Conservation (phyloP, 192 early-diverging fungal species). For the Coemansia sp. region DNA sequence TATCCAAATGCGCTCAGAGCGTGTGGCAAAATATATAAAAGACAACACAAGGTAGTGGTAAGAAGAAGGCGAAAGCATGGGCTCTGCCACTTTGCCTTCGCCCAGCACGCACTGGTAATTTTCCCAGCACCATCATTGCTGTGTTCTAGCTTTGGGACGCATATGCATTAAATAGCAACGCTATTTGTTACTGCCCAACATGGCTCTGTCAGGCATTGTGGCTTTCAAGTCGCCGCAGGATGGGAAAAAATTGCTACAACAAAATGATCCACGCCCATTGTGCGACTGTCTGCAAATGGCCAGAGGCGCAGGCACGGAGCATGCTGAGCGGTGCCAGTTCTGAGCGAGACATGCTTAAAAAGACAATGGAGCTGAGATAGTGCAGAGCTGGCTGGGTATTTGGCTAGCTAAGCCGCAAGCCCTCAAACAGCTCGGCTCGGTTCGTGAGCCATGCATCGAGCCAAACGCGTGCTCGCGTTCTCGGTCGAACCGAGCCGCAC, state of each 20-base stretch:
- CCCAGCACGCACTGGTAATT: slow-evolving; percentile 1
- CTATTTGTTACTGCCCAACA: background rate
- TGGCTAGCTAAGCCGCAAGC: slow-evolving; percentile 2
- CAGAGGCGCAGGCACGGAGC: background rate
- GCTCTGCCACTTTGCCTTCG: background rate
- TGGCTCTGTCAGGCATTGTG: background rate
- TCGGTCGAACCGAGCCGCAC: slow-evolving; percentile 6
- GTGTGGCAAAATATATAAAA: slow-evolving; percentile 3
- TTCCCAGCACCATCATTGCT: slow-evolving; percentile 1
- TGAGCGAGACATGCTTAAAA: background rate
- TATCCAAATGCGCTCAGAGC: background rate
- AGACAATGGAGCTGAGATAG: background rate
- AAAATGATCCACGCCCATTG: background rate
- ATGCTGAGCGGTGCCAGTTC: background rate
- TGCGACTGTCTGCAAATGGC: background rate
- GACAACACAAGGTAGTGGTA: background rate
- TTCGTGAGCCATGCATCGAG: background rate
- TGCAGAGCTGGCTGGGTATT: background rate
- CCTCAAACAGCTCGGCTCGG: background rate
- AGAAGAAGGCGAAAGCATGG: slow-evolving; percentile 5
- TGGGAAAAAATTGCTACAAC: background rate
- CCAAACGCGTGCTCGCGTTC: background rate
- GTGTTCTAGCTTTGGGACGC: background rate
- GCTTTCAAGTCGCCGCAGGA: background rate
- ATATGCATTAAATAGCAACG: background rate